Evolutionary conservation across 495 filamentous ascomycete genomes (phyloP).

Genomic region (Glonium stellatum): DNA sequence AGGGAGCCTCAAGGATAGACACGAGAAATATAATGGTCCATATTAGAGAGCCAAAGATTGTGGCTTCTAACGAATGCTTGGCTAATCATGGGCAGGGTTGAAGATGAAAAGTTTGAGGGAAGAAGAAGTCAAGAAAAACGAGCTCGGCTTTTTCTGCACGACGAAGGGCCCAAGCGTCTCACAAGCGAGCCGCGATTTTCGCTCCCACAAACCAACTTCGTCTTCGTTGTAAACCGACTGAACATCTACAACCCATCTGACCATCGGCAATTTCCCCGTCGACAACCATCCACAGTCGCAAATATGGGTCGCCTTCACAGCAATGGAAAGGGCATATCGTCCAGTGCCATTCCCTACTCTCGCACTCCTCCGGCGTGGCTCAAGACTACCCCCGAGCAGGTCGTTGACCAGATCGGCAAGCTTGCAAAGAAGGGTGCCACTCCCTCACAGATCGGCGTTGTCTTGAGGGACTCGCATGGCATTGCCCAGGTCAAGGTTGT

Average conservation of each 20-base stretch:
- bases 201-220: not conserved
- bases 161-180: not conserved
- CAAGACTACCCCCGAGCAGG: constrained; percentile 82
- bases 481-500: constrained; percentile 95
- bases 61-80: too few species aligned
- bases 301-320: constrained; percentile 95
- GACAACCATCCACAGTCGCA: not conserved
- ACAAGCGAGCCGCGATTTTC: not conserved
- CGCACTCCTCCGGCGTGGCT: constrained; percentile 86
- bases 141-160: not conserved
- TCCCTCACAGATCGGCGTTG: constrained; percentile 96
- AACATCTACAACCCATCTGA: too few species aligned
- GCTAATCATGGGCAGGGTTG: too few species aligned
- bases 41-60: not conserved
- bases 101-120: not conserved
- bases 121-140: not conserved
- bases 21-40: not conserved
- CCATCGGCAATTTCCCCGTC: too few species aligned
- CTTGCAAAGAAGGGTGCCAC: constrained; percentile 95
- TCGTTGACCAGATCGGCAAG: constrained; percentile 98
- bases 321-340: constrained; percentile 97
- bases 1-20: not conserved
- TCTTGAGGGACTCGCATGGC: constrained; percentile 94
- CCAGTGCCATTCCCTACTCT: constrained; percentile 92
- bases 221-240: not conserved